These are phyloP conservation scores for Fusarium graminum DNA, from an alignment of 2,329 filamentous ascomycete species.

Conservation along the genomic window DNA sequence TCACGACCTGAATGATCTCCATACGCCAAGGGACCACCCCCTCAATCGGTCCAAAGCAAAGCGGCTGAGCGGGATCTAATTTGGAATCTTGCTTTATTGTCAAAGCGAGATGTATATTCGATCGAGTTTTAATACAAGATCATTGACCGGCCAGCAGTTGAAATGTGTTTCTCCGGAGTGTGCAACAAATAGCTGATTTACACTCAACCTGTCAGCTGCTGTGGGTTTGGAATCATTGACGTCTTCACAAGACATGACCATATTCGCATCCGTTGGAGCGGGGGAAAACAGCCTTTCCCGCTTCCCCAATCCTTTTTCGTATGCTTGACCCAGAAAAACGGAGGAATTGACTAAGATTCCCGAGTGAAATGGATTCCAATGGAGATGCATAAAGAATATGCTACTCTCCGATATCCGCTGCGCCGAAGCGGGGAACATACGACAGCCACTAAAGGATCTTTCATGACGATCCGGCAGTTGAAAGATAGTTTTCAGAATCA, in stretches of 20 bases:
- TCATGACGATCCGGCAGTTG: background rate
- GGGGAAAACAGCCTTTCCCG: conserved; percentile 8
- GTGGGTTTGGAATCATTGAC: conserved; percentile 3
- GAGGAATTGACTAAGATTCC: conserved; percentile 32
- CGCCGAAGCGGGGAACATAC: conserved; percentile 15
- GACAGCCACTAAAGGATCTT: background rate
- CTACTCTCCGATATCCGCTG: conserved; percentile 7
- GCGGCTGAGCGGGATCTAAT: conserved; percentile 19
- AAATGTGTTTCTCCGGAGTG: background rate
- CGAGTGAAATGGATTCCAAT: conserved; percentile 4
- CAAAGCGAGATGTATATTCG: conserved; percentile 14
- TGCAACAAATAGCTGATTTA: background rate
- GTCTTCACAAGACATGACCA: background rate
- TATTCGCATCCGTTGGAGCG: conserved; percentile 19
- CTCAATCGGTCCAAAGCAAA: conserved; percentile 3
- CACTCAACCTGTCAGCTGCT: background rate
- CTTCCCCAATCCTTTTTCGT: conserved; percentile 9
- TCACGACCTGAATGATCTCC: conserved; percentile 7
- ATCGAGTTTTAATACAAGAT: background rate
- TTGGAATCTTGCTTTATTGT: conserved; percentile 16
- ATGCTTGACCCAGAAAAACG: conserved; percentile 8
- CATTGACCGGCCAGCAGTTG: background rate
- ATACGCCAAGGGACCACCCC: background rate
- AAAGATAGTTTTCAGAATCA: background rate
- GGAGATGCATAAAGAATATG: background rate